Evolutionary conservation across 352 stramenopile genomes (phyloP).

Genomic region (Pythium diclinum): DNA sequence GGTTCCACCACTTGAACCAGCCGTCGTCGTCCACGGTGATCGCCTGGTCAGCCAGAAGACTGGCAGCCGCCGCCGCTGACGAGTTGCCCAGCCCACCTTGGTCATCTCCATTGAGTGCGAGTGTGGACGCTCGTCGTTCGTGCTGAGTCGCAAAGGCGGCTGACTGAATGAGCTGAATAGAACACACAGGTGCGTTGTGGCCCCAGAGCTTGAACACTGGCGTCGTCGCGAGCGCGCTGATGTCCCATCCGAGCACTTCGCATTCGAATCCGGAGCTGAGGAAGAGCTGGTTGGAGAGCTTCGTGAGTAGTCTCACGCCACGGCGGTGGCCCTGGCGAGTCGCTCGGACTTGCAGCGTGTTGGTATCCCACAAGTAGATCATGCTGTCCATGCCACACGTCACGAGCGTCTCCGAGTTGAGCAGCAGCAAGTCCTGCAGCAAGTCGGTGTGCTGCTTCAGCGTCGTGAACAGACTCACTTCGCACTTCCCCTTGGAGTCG

Average conservation of each 20-base stretch:
- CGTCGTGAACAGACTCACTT: conserved; percentile 48
- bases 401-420: conserved; percentile 65
- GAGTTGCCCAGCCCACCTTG: not conserved
- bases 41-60: conserved; percentile 54
- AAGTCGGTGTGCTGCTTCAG: conserved; percentile 72
- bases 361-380: conserved; percentile 72
- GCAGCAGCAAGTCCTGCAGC: conserved; percentile 65
- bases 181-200: conserved; percentile 63
- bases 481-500: conserved; percentile 37
- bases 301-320: conserved; percentile 57
- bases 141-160: conserved; percentile 17
- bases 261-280: conserved; percentile 72
- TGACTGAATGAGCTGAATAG: conserved; percentile 61
- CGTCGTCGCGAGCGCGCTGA: conserved; percentile 48
- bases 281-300: conserved; percentile 67
- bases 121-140: conserved; percentile 7
- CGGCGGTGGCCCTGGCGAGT: conserved; percentile 56
- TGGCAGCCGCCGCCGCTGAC: conserved; percentile 7
- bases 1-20: conserved; percentile 84
- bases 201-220: conserved; percentile 71
- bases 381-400: conserved; percentile 77
- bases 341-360: conserved; percentile 42
- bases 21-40: conserved; percentile 78
- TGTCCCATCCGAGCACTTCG: conserved; percentile 74
- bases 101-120: not conserved